A percentile compares a stretch with the other conserved stretches of the same genome.
Evolutionary conservation across 306 rosid species (phyloP).

Genomic region (Glycine soja): DNA sequence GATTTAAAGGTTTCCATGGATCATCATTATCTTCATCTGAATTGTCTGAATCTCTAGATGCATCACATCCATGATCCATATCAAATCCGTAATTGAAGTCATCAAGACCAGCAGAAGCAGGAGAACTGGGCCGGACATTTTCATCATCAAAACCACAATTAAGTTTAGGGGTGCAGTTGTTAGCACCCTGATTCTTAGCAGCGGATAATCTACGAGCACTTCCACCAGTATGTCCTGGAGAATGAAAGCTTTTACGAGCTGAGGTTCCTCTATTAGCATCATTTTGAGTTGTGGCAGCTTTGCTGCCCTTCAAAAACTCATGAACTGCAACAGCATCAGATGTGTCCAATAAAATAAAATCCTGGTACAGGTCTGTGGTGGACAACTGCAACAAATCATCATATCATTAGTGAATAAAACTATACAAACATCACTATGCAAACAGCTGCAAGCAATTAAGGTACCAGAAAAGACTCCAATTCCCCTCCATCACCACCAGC

Average conservation of each 20-base stretch:
- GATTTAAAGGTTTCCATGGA: conserved; percentile 97
- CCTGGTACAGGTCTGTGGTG: conserved; percentile 74
- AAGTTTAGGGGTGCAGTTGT: conserved; percentile 54
- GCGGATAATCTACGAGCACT: conserved; percentile 58
- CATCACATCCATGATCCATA: conserved; percentile 64
- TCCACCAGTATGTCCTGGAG: conserved; percentile 76
- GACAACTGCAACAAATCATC: conserved; percentile 72
- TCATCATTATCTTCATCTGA: conserved; percentile 54
- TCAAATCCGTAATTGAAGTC: conserved; percentile 53
- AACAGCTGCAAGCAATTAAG: conserved; percentile 49
- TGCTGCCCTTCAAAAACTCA: conserved; percentile 65
- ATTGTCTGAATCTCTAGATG: conserved; percentile 60
- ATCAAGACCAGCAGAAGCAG: conserved; percentile 55
- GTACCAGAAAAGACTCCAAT: conserved; percentile 92
- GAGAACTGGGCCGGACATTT: conserved; percentile 55
- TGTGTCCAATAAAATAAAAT: conserved; percentile 84
- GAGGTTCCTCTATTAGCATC: conserved; percentile 63
- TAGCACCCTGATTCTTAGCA: conserved; percentile 63
- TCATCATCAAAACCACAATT: conserved; percentile 52
- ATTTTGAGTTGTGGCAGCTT: conserved; percentile 55
- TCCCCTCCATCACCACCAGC: conserved; percentile 85
- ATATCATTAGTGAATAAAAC: conserved; percentile 36
- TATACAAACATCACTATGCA: not conserved
- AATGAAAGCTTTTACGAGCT: conserved; percentile 60
- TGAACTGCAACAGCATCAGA: conserved; percentile 75